Conservation (phyloP, 2,329 filamentous ascomycete species). For the Tolypocladium endophyticum region DNA sequence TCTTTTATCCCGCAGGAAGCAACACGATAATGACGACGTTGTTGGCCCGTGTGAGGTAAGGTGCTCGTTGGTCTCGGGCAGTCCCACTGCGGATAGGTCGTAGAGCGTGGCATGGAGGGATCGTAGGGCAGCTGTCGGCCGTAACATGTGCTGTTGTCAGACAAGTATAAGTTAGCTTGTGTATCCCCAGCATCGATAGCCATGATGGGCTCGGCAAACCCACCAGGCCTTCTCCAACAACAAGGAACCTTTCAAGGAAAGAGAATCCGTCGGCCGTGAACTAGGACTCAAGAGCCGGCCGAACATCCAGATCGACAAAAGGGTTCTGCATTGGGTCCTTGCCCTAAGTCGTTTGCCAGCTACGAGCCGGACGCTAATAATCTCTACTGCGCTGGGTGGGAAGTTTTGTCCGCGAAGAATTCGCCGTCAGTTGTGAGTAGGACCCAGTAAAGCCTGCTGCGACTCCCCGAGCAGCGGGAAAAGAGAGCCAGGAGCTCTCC, state of each 20-base stretch:
- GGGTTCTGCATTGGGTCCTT: background rate
- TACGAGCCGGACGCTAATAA: background rate
- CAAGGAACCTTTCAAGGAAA: background rate
- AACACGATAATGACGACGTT: conserved; percentile 15
- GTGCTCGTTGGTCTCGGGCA: conserved; percentile 18
- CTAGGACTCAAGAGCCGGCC: background rate
- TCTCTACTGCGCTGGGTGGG: background rate
- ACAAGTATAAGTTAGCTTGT: conserved; percentile 29
- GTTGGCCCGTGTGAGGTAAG: conserved; percentile 15
- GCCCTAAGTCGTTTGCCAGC: background rate
- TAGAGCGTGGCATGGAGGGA: conserved; percentile 5
- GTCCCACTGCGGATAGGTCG: conserved; percentile 17
- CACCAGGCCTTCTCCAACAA: conserved; percentile 3
- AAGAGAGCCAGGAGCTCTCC: background rate
- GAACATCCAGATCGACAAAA: background rate
- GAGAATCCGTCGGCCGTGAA: background rate
- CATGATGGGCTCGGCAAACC: conserved; percentile 6
- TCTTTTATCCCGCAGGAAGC: conserved; percentile 25
- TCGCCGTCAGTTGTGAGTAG: background rate
- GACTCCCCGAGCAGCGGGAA: background rate
- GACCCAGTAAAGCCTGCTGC: background rate
- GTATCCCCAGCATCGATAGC: conserved; percentile 13
- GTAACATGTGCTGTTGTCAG: conserved; percentile 11
- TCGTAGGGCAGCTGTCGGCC: conserved; percentile 14
- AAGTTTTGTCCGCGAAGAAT: background rate